Evolutionary conservation across 2,329 filamentous ascomycete species (phyloP).

Genomic region (Paecilomyces sp.): DNA sequence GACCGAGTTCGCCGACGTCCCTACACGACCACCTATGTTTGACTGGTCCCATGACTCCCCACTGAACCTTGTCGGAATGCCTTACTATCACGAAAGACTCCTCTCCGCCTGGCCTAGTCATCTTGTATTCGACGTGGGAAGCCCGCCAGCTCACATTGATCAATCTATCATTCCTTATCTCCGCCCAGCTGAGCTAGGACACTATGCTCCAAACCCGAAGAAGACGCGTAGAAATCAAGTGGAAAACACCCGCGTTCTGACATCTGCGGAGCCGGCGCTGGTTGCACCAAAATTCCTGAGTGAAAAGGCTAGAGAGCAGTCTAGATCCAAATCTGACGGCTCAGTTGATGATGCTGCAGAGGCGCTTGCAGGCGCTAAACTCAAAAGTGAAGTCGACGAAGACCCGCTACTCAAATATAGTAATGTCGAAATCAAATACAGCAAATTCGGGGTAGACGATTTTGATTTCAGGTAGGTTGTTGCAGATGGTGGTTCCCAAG

Average conservation of each 20-base stretch:
- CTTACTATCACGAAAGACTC: constrained; percentile 82
- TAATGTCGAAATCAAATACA: constrained; percentile 97
- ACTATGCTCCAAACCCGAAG: constrained; percentile 69
- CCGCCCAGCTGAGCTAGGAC: constrained; percentile 65
- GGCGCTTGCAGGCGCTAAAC: constrained; percentile 59
- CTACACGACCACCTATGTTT: constrained; percentile 54
- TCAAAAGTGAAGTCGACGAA: constrained; percentile 65
- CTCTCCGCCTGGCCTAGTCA: constrained; percentile 87
- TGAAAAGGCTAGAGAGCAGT: constrained; percentile 70
- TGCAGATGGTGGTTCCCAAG: constrained; percentile 56
- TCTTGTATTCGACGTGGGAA: constrained; percentile 76
- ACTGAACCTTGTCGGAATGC: constrained; percentile 79
- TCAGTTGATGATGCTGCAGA: constrained; percentile 53
- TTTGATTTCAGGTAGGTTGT: constrained; percentile 94
- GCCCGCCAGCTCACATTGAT: constrained; percentile 70
- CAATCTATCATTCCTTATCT: constrained; percentile 60
- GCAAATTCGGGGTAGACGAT: constrained; percentile 97
- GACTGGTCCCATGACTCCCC: constrained; percentile 72
- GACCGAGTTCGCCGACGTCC: constrained; percentile 66
- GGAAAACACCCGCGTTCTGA: constrained; percentile 63
- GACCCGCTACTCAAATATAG: constrained; percentile 86
- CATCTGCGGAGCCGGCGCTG: constrained; percentile 54
- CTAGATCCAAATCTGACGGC: constrained; percentile 32
- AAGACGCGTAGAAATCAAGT: constrained; percentile 73
- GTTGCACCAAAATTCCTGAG: constrained; percentile 87